A percentile compares a stretch with the other conserved stretches of the same genome.
Conservation (phyloP, 176 grass and related monocot genomes). For the Echinochloa phyllopogon region DNA sequence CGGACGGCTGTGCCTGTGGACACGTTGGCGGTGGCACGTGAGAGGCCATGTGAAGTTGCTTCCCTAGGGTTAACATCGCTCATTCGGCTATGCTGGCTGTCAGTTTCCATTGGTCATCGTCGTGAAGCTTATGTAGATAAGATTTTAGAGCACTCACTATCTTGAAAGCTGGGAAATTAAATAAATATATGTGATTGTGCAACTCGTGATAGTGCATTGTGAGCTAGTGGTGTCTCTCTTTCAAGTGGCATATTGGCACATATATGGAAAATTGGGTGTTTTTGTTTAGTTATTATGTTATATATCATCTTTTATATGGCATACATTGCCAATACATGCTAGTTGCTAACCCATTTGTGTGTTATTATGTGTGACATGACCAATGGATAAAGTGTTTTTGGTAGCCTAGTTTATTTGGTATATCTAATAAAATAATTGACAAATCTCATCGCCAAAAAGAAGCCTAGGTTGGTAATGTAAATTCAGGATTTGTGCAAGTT, state of each 20-base stretch:
- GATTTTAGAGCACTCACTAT: conserved; percentile 32
- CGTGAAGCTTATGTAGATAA: conserved; percentile 41
- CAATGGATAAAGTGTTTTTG: neutral
- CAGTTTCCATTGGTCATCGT: conserved; percentile 19
- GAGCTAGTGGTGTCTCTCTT: conserved; percentile 10
- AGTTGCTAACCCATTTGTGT: neutral
- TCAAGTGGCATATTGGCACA: conserved; percentile 20
- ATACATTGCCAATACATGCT: neutral
- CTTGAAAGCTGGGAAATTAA: conserved; percentile 32
- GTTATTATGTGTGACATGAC: neutral
- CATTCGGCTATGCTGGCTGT: conserved; percentile 32
- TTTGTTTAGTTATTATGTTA: neutral
- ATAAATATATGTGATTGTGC: neutral
- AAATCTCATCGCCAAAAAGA: neutral
- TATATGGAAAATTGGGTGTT: neutral
- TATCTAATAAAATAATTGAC: neutral
- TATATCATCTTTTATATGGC: neutral
- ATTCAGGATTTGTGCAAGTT: neutral
- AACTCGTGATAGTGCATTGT: neutral
- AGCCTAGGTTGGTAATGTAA: neutral
- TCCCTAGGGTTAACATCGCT: conserved; percentile 26
- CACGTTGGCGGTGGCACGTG: conserved; percentile 37
- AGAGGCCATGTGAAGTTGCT: conserved; percentile 43
- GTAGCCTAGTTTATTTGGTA: neutral
- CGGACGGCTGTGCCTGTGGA: neutral